Evolutionary conservation across 1,284 basidiomycete species (phyloP), one percentile per base, ranked within the genome.

Genomic region (Earliella scabrosa): DNA sequence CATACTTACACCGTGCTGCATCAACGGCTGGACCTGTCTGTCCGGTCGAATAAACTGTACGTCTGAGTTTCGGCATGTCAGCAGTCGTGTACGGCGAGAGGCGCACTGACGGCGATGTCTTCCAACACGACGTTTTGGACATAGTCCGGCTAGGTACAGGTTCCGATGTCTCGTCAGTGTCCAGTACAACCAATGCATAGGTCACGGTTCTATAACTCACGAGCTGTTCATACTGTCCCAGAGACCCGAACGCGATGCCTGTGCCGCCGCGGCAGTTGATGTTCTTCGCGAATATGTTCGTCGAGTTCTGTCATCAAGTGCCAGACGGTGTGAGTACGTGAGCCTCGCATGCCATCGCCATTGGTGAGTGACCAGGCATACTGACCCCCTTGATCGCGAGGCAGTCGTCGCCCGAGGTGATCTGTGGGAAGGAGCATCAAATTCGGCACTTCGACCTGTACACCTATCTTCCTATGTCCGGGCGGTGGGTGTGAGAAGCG

Each of bases 361-460:
- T 31, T 13, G 7, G 29, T 31, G 13, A n/a, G n/a, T n/a, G n/a
- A n/a, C n/a, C n/a, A n/a, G n/a, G n/a, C 13, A 2, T 10, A 69
- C 79, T 45, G 63, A 84, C 82, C 9, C 83, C 82, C 71, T 87
- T 87, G 71, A 87, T 81, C 5, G 84, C 84, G n/a, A 87, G 69
- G 61, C 84, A 87, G 66, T 87, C 86, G 64, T 87, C 87, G 11
- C 86, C 85, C 51, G 77, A 80, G 21, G 82, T 86, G 26, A 85
- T 69, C 73, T 74, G 49, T n/a, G 36, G 14, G 13, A 34, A 36
- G 29, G 11, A 24, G 32, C 39, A 20, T 39, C 36, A 23, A 13
- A 24, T 24, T 24, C 39, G 14, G 39, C n/a, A n/a, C n/a, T n/a
- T n/a, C n/a, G n/a, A n/a, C n/a, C n/a, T 39, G 16, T 18, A 20